Evolutionary conservation across 352 stramenopile genomes (phyloP).

Genomic region (Phytophthora brassicae): DNA sequence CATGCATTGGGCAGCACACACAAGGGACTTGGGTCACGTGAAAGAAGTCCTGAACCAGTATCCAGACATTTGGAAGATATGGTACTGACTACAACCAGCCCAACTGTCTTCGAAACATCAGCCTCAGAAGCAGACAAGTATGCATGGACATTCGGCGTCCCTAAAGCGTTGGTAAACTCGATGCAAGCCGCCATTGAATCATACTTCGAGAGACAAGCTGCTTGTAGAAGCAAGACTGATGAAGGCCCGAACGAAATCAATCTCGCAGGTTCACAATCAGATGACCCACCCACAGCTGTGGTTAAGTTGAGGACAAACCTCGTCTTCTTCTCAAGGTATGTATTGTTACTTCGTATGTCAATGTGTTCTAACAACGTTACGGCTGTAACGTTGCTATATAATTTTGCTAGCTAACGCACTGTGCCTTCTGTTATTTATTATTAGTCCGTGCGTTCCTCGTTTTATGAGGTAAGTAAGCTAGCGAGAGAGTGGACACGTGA

Average conservation of each 20-base stretch:
- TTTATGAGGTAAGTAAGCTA: not conserved
- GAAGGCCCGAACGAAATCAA: not conserved
- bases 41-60: constrained; percentile 2
- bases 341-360: not conserved
- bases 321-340: not conserved
- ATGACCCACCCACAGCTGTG: not conserved
- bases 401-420: not conserved
- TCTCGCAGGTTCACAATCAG: not conserved
- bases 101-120: constrained; percentile 1
- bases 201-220: not conserved
- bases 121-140: not conserved
- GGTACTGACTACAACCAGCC: not conserved
- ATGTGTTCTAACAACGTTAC: not conserved
- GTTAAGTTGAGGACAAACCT: not conserved
- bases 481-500: too few species aligned
- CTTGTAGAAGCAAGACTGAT: not conserved
- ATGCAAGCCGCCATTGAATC: not conserved
- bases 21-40: not conserved
- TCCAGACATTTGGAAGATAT: constrained; percentile 10
- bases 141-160: not conserved
- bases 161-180: not conserved
- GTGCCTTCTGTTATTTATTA: not conserved
- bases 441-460: not conserved
- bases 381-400: not conserved
- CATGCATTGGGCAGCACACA: constrained; percentile 4